Conservation (phyloP, 352 stramenopile genomes). For the Phytopythium sindhum region DNA sequence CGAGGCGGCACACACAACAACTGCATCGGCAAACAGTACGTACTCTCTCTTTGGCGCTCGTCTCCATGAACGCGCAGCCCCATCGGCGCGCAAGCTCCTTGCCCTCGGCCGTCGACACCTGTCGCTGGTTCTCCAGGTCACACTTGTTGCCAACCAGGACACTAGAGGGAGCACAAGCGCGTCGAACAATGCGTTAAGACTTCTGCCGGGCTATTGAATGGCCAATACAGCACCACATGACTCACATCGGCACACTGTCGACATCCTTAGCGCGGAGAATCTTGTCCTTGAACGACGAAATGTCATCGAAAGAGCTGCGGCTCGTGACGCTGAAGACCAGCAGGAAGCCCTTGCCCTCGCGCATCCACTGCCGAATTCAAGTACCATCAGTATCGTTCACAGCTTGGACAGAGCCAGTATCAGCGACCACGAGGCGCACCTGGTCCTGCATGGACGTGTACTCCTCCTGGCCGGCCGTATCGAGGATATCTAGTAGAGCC, state of each 20-base stretch:
- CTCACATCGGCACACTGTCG: conserved; percentile 78
- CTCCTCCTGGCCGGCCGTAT: conserved; percentile 91
- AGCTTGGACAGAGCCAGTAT: neutral
- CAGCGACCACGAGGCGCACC: conserved; percentile 20
- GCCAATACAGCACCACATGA: neutral
- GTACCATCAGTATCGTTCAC: neutral
- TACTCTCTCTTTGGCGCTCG: conserved; percentile 85
- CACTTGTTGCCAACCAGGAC: conserved; percentile 90
- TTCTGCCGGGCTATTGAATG: too few species aligned
- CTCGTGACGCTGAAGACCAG: conserved; percentile 89
- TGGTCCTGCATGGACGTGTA: conserved; percentile 92
- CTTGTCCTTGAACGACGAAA: conserved; percentile 87
- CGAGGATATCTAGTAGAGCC: conserved; percentile 87
- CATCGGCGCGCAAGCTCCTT: conserved; percentile 66
- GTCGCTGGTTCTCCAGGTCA: conserved; percentile 70
- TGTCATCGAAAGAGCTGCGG: conserved; percentile 89
- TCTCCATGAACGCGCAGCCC: conserved; percentile 88
- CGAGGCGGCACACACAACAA: too few species aligned
- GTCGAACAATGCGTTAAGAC: neutral
- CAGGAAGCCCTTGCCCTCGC: conserved; percentile 89
- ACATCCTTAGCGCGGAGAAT: conserved; percentile 88
- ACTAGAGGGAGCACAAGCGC: conserved; percentile 14
- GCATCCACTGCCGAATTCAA: conserved; percentile 79
- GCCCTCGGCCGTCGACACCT: conserved; percentile 66
- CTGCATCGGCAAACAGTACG: conserved; percentile 1